phyloP scores from a whole-genome alignment of 164 flowering plant species.

The grape (Vitis vinifera) region DNA sequence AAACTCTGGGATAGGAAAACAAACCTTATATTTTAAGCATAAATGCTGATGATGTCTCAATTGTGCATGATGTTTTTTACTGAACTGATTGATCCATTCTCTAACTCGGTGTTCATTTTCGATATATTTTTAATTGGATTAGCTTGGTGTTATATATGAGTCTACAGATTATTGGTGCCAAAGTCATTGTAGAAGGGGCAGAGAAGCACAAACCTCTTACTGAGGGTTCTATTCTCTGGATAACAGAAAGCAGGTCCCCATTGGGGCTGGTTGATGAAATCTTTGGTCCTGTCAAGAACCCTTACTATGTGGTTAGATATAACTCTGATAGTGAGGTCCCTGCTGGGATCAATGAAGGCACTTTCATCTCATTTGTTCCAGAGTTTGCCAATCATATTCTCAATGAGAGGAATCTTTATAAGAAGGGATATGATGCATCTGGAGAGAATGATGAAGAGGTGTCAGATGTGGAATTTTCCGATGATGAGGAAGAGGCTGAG shows the following conservation, averaged over 20 bases:
- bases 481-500: slow-evolving; percentile 97
- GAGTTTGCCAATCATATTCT: slow-evolving; percentile 83
- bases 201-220: slow-evolving; percentile 87
- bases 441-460: slow-evolving; percentile 89
- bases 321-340: slow-evolving; percentile 84
- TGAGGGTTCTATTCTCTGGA: slow-evolving; percentile 97
- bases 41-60: background rate
- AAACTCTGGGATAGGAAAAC: background rate
- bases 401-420: slow-evolving; percentile 64
- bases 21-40: background rate
- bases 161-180: slow-evolving; percentile 63
- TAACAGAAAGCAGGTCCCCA: slow-evolving; percentile 65
- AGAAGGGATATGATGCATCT: slow-evolving; percentile 94
- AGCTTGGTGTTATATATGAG: slow-evolving; percentile 5
- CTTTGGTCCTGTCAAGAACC: slow-evolving; percentile 93
- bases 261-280: slow-evolving; percentile 86
- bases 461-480: slow-evolving; percentile 87
- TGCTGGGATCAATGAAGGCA: slow-evolving; percentile 56
- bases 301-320: slow-evolving; percentile 82
- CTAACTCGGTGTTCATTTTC: background rate
- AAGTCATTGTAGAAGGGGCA: slow-evolving; percentile 85
- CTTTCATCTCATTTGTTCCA: slow-evolving; percentile 64
- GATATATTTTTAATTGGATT: background rate
- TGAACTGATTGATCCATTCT: background rate
- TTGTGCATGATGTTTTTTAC: background rate